phyloP scores from a whole-genome alignment of 2,329 filamentous ascomycete species.

The Atkinsonella texensis region DNA sequence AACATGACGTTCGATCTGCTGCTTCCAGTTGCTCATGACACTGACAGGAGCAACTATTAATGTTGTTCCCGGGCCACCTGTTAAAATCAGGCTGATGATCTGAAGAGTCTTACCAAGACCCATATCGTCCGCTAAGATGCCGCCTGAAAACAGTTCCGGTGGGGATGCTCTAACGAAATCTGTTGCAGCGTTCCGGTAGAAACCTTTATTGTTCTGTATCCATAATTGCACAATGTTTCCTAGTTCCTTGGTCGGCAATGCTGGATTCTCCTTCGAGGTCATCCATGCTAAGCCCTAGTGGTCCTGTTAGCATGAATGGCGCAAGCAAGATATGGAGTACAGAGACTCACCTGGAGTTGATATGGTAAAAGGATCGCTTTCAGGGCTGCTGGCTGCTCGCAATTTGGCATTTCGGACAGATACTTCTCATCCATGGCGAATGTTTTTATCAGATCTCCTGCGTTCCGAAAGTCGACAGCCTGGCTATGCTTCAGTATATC shows the following conservation, averaged over 20 bases:
- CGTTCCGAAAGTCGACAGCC: constrained; percentile 53
- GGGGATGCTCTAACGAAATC: constrained; percentile 47
- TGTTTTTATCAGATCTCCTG: constrained; percentile 53
- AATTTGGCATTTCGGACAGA: constrained; percentile 60
- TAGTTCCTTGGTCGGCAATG: constrained; percentile 45
- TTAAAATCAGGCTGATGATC: constrained; percentile 66
- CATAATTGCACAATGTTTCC: constrained; percentile 62
- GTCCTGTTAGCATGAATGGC: constrained; percentile 11
- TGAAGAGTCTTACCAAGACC: constrained; percentile 83
- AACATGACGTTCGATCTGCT: constrained; percentile 65
- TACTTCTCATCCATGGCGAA: constrained; percentile 61
- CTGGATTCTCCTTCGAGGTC: constrained; percentile 60
- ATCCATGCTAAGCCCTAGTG: constrained; percentile 69
- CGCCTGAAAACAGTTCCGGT: constrained; percentile 61
- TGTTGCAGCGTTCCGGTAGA: constrained; percentile 48
- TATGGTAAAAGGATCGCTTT: constrained; percentile 63
- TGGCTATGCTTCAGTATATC: constrained; percentile 56
- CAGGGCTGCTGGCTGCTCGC: constrained; percentile 53
- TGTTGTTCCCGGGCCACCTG: constrained; percentile 46
- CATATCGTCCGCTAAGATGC: constrained; percentile 84
- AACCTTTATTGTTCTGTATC: constrained; percentile 39
- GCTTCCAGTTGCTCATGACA: constrained; percentile 85
- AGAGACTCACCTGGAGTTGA: constrained; percentile 46
- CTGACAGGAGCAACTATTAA: constrained; percentile 72
- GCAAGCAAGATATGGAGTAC: neutral